These are phyloP conservation scores for Steccherinum ochraceum DNA, from an alignment of 768 basidiomycete genomes.

Conservation along the genomic window DNA sequence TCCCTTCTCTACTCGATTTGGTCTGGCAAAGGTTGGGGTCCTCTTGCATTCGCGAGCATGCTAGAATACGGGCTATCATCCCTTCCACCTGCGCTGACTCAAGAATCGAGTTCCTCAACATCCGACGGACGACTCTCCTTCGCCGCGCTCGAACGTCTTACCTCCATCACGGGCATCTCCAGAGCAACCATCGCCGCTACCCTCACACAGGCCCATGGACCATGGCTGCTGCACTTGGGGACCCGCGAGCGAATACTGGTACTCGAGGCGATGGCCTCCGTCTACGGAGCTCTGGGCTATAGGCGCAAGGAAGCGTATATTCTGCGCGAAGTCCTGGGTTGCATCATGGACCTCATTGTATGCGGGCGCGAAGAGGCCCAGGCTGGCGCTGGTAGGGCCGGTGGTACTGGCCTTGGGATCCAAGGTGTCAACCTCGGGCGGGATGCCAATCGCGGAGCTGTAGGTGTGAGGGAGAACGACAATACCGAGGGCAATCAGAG, in stretches of 20 bases:
- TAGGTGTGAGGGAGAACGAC: constrained; percentile 71
- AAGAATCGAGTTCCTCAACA: constrained; percentile 23
- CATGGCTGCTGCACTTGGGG: constrained; percentile 80
- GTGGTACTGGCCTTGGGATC: constrained; percentile 40
- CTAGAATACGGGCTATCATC: constrained; percentile 56
- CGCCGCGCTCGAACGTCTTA: constrained; percentile 58
- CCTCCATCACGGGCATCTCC: constrained; percentile 60
- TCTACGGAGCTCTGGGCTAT: constrained; percentile 80
- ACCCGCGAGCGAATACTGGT: constrained; percentile 67
- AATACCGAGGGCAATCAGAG: constrained; percentile 76
- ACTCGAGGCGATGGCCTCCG: constrained; percentile 62
- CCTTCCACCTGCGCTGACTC: constrained; percentile 51
- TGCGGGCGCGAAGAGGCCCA: constrained; percentile 75
- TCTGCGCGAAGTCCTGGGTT: constrained; percentile 79
- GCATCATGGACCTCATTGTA: constrained; percentile 80
- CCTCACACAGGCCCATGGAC: constrained; percentile 74
- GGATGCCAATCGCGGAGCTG: constrained; percentile 37
- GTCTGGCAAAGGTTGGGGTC: constrained; percentile 87
- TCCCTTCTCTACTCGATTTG: constrained; percentile 72
- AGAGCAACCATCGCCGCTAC: constrained; percentile 59
- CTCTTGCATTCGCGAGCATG: constrained; percentile 70
- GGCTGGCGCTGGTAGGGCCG: constrained; percentile 39
- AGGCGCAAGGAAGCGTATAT: constrained; percentile 84
- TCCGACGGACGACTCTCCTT: constrained; percentile 23
- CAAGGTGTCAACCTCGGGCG: constrained; percentile 34